A percentile compares a stretch with the other conserved stretches of the same genome.
Conservation (phyloP, 495 filamentous ascomycete species). For the Lasiosphaeriaceae sp. region DNA sequence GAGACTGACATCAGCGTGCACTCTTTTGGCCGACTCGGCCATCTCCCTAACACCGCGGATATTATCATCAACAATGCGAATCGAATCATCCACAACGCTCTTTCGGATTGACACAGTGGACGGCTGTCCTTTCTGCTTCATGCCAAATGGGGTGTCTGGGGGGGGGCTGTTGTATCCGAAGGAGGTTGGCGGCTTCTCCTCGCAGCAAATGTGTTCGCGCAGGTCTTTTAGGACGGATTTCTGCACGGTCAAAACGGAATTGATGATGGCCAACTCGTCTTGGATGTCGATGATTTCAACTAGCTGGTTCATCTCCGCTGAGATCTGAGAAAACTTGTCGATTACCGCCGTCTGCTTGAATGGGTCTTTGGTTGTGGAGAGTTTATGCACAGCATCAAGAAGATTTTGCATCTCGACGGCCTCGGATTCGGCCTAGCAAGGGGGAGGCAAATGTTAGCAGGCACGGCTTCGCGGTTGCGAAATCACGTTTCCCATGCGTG, state of each 20-base stretch:
- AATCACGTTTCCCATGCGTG: neutral
- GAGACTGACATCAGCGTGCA: conserved; percentile 4
- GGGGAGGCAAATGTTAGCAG: neutral
- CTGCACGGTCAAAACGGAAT: neutral
- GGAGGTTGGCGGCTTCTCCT: neutral
- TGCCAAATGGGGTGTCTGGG: neutral
- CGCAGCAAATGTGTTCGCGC: neutral
- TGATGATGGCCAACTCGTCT: conserved; percentile 1
- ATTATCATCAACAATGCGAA: conserved; percentile 1
- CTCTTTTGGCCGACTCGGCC: conserved; percentile 1
- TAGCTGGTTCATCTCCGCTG: neutral
- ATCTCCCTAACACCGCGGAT: conserved; percentile 2
- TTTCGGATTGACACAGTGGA: neutral
- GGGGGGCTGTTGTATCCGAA: neutral
- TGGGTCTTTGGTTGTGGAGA: neutral
- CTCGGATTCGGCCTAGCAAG: conserved; percentile 6
- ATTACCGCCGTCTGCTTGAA: conserved; percentile 8
- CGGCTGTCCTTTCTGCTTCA: neutral
- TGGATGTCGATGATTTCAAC: conserved; percentile 4
- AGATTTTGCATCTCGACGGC: conserved; percentile 6
- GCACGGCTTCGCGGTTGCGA: too few species aligned
- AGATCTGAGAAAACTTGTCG: conserved; percentile 12
- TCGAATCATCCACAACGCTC: conserved; percentile 1
- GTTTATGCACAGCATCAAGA: neutral
- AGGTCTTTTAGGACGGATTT: neutral